Base-by-base conservation (phyloP, 352 stramenopile genomes). In the Phytophthora tentaculata region DNA sequence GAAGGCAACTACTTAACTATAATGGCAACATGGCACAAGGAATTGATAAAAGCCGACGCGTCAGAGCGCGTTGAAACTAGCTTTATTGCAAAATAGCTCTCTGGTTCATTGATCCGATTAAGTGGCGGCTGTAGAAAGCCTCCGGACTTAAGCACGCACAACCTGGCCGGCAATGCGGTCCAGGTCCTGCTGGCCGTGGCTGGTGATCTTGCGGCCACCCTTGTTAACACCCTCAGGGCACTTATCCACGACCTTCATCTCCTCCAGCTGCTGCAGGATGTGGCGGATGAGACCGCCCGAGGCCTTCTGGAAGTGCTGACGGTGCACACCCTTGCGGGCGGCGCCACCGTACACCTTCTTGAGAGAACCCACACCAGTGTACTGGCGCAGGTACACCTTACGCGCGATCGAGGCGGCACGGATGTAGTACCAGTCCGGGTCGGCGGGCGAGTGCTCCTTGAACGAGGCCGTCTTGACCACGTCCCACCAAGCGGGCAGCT, bases 401-500 rank as follows among this genome's bases (percentile, higher is more conserved):
- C 97, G 96, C 41, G 97, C 97, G 73, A 99, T 98, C 56, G 97
- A 99, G 44, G 97, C 89, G 56, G 97, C 97, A 69, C 97, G 96
- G 72, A 99, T 95, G 88, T 98, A 99, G 86, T 99, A 99, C 97
- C 97, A 99, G 87, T 99, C 97, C 66, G 97, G 92, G 81, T 98
- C 96, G 58, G 97, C 94, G 37, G 97, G 97, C 52, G 97, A 96
- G 73, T 99, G 94, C 83, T 99, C 97, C 90, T 99, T 99, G 86
- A 98, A 98, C 58, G 97, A 89, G 56, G 83, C 96, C 44, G 97
- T 99, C 92, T 99, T 99, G 57, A 99, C 96, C 62, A 99, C 92
- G 74, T 99, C 97, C 75, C 92, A 96, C 97, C 97, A 99, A 39
- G 96, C 95, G 58, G 97, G 97, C 57, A 99, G 88, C 81, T 99